Conservation (phyloP, 192 early-diverging fungal genomes). For the Backusella luteola region DNA sequence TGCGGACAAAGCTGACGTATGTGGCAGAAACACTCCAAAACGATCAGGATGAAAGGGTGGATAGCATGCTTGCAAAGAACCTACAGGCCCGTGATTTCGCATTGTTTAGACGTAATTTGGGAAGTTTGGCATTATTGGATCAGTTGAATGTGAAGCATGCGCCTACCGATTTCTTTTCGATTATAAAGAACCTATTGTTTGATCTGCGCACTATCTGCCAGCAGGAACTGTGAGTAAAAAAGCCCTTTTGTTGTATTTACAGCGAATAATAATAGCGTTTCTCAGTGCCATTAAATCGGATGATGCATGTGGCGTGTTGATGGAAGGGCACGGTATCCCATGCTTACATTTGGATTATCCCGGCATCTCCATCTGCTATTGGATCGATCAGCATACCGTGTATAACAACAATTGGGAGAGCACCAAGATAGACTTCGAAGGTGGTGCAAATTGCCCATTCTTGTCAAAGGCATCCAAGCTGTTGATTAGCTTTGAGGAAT, state of each 20-base stretch:
- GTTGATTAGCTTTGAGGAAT: slow-evolving; percentile 27
- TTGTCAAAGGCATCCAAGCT: slow-evolving; percentile 11
- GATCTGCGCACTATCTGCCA: slow-evolving; percentile 22
- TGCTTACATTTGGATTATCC: slow-evolving; percentile 27
- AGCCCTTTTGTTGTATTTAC: background rate
- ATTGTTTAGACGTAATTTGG: slow-evolving; percentile 25
- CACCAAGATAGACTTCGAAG: slow-evolving; percentile 10
- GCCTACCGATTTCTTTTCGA: slow-evolving; percentile 27
- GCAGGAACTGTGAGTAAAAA: slow-evolving; percentile 29
- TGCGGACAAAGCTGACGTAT: slow-evolving; percentile 31
- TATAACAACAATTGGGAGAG: slow-evolving; percentile 18
- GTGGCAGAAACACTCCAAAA: slow-evolving; percentile 30
- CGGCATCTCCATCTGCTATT: slow-evolving; percentile 30
- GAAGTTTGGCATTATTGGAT: slow-evolving; percentile 24
- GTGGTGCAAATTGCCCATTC: background rate
- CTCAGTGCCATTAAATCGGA: slow-evolving; percentile 17
- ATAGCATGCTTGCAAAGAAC: slow-evolving; percentile 23
- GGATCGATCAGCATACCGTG: slow-evolving; percentile 13
- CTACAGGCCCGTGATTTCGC: slow-evolving; percentile 8
- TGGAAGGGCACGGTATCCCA: slow-evolving; percentile 35
- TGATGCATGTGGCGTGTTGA: slow-evolving; percentile 15
- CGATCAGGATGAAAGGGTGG: slow-evolving; percentile 30
- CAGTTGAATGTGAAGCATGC: slow-evolving; percentile 30
- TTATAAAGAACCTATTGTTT: slow-evolving; percentile 11
- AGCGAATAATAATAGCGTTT: background rate